Evolutionary conservation across 2,329 filamentous ascomycete genomes (phyloP).

Genomic region (Fusarium torulosum): DNA sequence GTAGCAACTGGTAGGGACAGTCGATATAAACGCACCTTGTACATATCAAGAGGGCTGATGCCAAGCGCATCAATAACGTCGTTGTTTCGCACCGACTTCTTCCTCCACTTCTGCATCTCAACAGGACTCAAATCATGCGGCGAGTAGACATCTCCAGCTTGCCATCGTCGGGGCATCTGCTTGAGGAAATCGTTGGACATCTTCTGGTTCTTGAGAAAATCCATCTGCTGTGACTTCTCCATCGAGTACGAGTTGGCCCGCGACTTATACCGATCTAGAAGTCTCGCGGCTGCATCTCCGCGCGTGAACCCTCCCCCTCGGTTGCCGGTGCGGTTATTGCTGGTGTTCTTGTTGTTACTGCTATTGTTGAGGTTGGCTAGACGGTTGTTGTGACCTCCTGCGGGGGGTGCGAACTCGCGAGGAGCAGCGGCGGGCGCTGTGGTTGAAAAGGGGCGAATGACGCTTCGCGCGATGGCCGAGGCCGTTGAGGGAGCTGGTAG

Average conservation of each 20-base stretch:
- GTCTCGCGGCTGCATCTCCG: conserved; percentile 48
- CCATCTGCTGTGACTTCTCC: conserved; percentile 53
- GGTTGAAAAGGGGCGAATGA: conserved; percentile 50
- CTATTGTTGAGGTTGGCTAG: conserved; percentile 43
- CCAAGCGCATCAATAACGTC: conserved; percentile 86
- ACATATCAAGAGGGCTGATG: conserved; percentile 84
- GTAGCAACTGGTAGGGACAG: neutral
- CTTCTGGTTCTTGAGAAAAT: conserved; percentile 56
- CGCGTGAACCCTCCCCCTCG: conserved; percentile 14
- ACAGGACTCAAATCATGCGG: conserved; percentile 84
- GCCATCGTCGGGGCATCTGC: conserved; percentile 79
- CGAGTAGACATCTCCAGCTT: conserved; percentile 85
- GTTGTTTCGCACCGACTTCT: conserved; percentile 64
- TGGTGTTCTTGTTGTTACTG: conserved; percentile 10
- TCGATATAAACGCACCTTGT: conserved; percentile 74
- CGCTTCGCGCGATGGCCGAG: conserved; percentile 30
- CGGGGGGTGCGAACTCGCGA: conserved; percentile 31
- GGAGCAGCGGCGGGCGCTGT: conserved; percentile 46
- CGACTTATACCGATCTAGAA: conserved; percentile 48
- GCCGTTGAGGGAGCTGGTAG: conserved; percentile 49
- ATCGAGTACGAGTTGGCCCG: conserved; percentile 38
- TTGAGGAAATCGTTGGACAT: conserved; percentile 66
- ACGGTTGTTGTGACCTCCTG: conserved; percentile 33
- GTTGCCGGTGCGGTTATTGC: neutral
- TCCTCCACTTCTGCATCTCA: conserved; percentile 87